These are phyloP conservation scores for Paecilomyces variotii DNA, from an alignment of 2,329 filamentous ascomycete species.

Conservation along the genomic window DNA sequence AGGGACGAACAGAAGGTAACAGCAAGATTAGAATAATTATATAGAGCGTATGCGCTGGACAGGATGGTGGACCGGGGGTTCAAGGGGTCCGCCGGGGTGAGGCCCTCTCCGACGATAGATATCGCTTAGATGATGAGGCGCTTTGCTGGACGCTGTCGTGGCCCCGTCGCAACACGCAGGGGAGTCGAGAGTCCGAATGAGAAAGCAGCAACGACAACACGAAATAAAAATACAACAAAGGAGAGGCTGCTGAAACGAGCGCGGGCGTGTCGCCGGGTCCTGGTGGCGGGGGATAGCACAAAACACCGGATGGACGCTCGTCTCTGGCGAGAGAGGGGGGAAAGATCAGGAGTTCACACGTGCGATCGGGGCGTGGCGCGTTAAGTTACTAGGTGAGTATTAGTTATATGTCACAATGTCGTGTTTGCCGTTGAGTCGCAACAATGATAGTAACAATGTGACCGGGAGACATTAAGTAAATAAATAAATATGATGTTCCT, in stretches of 20 bases:
- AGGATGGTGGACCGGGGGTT: neutral
- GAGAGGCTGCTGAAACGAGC: neutral
- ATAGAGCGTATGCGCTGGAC: neutral
- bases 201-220: neutral
- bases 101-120: neutral
- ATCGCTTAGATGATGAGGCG: neutral
- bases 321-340: neutral
- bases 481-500: neutral
- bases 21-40: neutral
- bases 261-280: neutral
- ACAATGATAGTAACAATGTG: neutral
- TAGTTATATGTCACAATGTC: neutral
- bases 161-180: neutral
- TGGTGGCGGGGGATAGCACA: neutral
- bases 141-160: constrained; percentile 1
- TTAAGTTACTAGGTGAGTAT: no score
- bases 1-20: neutral
- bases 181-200: neutral
- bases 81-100: neutral
- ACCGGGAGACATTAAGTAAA: neutral
- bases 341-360: neutral
- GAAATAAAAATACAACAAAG: neutral
- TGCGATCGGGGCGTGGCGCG: neutral
- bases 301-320: neutral
- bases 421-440: neutral